These are phyloP conservation scores for Arabidopsis lyrata DNA, from an alignment of 441 rosid species.

Conservation along the genomic window DNA sequence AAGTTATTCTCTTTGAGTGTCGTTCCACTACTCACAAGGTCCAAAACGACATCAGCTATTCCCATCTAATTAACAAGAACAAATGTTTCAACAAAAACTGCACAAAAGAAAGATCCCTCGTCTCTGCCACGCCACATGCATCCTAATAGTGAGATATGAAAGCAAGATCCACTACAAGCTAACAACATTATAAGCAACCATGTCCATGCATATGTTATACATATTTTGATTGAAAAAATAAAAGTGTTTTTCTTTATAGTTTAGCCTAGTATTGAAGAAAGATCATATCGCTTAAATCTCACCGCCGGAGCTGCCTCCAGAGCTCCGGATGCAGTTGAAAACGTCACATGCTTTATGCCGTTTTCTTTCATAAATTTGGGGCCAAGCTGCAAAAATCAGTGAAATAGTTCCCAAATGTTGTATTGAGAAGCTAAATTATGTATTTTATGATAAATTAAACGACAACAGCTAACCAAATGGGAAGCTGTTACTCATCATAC, in stretches of 20 bases:
- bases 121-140: too few species aligned
- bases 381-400: slow-evolving; percentile 68
- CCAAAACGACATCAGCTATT: slow-evolving; percentile 96
- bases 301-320: slow-evolving; percentile 99
- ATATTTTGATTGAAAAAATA: background rate
- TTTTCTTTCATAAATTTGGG: slow-evolving; percentile 88
- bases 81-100: slow-evolving; percentile 29
- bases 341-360: slow-evolving; percentile 77
- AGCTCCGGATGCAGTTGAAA: slow-evolving; percentile 98
- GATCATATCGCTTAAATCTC: slow-evolving; percentile 39
- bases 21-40: slow-evolving; percentile 99
- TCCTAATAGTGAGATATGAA: too few species aligned
- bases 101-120: too few species aligned
- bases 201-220: background rate
- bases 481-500: slow-evolving; percentile 58
- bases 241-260: background rate
- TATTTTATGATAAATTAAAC: slow-evolving; percentile 11
- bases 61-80: slow-evolving; percentile 80
- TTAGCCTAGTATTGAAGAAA: slow-evolving; percentile 1
- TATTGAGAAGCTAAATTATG: slow-evolving; percentile 25
- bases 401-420: slow-evolving; percentile 36
- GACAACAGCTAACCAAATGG: slow-evolving; percentile 44
- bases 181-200: background rate
- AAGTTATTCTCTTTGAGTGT: slow-evolving; percentile 91
- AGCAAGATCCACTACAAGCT: too few species aligned